Conservation (phyloP, 768 basidiomycete genomes). For the Leucocoprinus leucothites region DNA sequence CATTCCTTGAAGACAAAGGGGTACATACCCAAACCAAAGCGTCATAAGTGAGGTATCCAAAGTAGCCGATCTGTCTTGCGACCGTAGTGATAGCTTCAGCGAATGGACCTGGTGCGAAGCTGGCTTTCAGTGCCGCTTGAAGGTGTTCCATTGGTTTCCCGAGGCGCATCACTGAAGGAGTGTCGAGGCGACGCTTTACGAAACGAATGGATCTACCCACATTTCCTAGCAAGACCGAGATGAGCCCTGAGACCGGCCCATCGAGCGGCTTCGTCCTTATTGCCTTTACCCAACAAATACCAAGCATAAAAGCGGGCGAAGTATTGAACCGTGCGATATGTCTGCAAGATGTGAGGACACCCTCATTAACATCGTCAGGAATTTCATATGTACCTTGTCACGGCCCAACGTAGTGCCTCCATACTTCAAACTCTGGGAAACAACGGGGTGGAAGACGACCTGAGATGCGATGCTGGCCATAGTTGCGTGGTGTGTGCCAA, state of each 20-base stretch:
- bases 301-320: conserved; percentile 87
- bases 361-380: not conserved
- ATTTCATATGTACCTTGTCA: conserved; percentile 69
- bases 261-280: conserved; percentile 66
- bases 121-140: conserved; percentile 80
- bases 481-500: conserved; percentile 8
- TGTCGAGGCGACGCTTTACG: not conserved
- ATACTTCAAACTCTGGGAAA: conserved; percentile 74
- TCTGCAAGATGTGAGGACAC: conserved; percentile 37
- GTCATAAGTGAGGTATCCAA: conserved; percentile 83
- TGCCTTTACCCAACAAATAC: conserved; percentile 67
- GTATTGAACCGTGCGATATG: conserved; percentile 90
- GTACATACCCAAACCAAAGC: conserved; percentile 76
- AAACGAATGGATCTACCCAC: conserved; percentile 40
- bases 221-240: conserved; percentile 81
- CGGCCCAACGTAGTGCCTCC: conserved; percentile 80
- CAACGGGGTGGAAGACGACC: conserved; percentile 79
- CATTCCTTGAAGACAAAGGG: not conserved
- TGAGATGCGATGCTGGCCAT: conserved; percentile 65
- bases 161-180: conserved; percentile 73
- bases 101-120: conserved; percentile 49
- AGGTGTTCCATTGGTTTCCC: conserved; percentile 94
- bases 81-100: conserved; percentile 77
- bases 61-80: conserved; percentile 83
- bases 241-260: conserved; percentile 87